Base-by-base conservation (phyloP, 257 asterid genomes). In the Jaltomata sinuosa region DNA sequence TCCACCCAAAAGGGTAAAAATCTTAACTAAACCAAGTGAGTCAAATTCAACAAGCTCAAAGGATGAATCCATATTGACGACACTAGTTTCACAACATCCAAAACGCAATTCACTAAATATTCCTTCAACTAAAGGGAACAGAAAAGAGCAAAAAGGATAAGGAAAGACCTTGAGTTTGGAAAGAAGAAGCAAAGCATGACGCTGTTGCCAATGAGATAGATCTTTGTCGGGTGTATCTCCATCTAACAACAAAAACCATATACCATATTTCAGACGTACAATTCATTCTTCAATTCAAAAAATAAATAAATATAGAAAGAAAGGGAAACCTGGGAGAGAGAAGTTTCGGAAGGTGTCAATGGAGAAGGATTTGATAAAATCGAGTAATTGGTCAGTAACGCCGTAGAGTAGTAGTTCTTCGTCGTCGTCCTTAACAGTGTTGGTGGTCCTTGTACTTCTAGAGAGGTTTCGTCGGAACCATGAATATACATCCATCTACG, bases 161-260 rank as follows among this genome's bases (percentile, higher is more conserved):
- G 69, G 19, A 62, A 61, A 84, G 29, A 94, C 98, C 98, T 93
- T 93, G 88, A 91, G 91, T 86, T 89, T 91, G 84, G 97, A 87
- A 40, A 96, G 97, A 83, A 91, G 87, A 84, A 93, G 95, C 92
- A 90, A 86, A 49, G 97, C 99, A 83, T 96, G 99, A 38, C 85
- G 91, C 82, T 96, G 94, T 90, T 93, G 97, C 98, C 98, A 93
- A 27, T 93, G 94, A 49, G 98, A 93, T 19, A 96, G 97, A 92
- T 96, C 99, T 74, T 82, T 88, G 40, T 93, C 92, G 1, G 87
- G 84, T 62, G 84, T 68, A 40, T 86, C 90, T 86, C 77, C 90
- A 65, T 89, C 97, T 64, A 82, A 89, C 95, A 89, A 85, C 40
- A 54, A 21, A n/a, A 32, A 80, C 9, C 53, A 40, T 80, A 5